phyloP scores from a whole-genome alignment of 441 rosid species.

The Jatropha podagrica region DNA sequence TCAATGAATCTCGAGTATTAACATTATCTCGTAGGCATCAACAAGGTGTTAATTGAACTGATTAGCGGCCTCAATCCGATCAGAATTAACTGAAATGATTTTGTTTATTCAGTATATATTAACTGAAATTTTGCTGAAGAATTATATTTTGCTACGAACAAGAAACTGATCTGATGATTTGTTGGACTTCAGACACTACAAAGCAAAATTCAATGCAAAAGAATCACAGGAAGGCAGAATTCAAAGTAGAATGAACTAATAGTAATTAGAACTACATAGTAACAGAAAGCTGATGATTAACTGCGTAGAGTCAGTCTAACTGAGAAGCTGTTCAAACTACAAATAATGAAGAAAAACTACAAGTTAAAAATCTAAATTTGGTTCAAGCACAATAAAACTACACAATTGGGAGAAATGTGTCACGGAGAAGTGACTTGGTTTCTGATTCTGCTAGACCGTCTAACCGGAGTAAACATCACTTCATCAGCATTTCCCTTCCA shows the following conservation, averaged over 20 bases:
- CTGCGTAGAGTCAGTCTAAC: background rate
- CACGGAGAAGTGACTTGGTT: slow-evolving; percentile 56
- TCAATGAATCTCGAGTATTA: too few relatives aligned
- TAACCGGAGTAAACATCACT: slow-evolving; percentile 64
- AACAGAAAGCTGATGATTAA: background rate
- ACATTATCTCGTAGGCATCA: too few relatives aligned
- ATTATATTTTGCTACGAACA: too few relatives aligned
- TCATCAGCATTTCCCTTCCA: slow-evolving; percentile 53
- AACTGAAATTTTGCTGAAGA: too few relatives aligned
- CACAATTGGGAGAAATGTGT: slow-evolving; percentile 13
- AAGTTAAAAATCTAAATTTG: background rate
- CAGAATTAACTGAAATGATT: too few relatives aligned
- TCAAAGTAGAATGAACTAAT: background rate
- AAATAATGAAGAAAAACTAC: background rate
- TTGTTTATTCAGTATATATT: too few relatives aligned
- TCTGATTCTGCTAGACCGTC: slow-evolving; percentile 85
- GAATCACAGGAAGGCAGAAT: background rate
- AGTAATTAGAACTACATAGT: background rate
- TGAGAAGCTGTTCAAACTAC: background rate
- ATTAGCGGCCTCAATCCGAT: too few relatives aligned
- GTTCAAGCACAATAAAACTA: background rate
- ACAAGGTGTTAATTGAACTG: too few relatives aligned
- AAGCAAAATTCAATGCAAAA: background rate
- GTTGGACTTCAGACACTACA: too few relatives aligned
- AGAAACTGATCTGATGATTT: too few relatives aligned